phyloP scores from a whole-genome alignment of 768 basidiomycete species.

The Hortiboletus campestris region DNA sequence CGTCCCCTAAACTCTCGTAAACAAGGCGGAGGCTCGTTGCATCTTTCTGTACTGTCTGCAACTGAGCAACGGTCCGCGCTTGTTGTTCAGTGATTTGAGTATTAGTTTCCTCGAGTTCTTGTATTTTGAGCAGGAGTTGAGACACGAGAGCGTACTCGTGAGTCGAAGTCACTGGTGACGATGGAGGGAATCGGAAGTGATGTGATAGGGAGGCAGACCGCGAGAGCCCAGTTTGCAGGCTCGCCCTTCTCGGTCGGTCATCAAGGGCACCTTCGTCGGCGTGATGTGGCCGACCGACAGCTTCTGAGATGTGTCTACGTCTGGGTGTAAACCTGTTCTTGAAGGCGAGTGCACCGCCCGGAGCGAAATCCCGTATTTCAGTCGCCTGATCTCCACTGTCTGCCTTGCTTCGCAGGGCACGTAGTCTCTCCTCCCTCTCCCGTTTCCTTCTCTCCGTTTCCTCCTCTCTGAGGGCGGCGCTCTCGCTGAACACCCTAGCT shows the following conservation, averaged over 20 bases:
- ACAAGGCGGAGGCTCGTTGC: slow-evolving; percentile 66
- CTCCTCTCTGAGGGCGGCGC: slow-evolving; percentile 26
- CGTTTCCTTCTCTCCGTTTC: slow-evolving; percentile 29
- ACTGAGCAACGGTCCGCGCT: slow-evolving; percentile 53
- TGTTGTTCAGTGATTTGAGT: slow-evolving; percentile 64
- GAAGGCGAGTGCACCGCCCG: slow-evolving; percentile 43
- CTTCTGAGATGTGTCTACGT: slow-evolving; percentile 33
- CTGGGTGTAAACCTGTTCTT: slow-evolving; percentile 21
- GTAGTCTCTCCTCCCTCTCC: slow-evolving; percentile 51
- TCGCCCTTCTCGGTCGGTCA: slow-evolving; percentile 19
- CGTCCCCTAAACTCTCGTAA: slow-evolving; percentile 66
- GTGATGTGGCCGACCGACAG: slow-evolving; percentile 9
- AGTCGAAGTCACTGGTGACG: slow-evolving; percentile 16
- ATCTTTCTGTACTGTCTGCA: slow-evolving; percentile 70
- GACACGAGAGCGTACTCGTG: slow-evolving; percentile 58
- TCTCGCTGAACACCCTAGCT: slow-evolving; percentile 42
- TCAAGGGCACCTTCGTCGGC: slow-evolving; percentile 8
- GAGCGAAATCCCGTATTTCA: slow-evolving; percentile 59
- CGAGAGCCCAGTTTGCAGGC: slow-evolving; percentile 17
- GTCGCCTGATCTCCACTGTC: slow-evolving; percentile 30
- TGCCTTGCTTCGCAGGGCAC: slow-evolving; percentile 46
- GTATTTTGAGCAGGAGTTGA: slow-evolving; percentile 70
- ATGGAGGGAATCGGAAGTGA: slow-evolving; percentile 12
- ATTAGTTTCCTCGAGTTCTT: slow-evolving; percentile 76
- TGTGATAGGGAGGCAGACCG: slow-evolving; percentile 28